Base-by-base conservation (phyloP, 2,329 filamentous ascomycete genomes). In the Xylaria sp. region DNA sequence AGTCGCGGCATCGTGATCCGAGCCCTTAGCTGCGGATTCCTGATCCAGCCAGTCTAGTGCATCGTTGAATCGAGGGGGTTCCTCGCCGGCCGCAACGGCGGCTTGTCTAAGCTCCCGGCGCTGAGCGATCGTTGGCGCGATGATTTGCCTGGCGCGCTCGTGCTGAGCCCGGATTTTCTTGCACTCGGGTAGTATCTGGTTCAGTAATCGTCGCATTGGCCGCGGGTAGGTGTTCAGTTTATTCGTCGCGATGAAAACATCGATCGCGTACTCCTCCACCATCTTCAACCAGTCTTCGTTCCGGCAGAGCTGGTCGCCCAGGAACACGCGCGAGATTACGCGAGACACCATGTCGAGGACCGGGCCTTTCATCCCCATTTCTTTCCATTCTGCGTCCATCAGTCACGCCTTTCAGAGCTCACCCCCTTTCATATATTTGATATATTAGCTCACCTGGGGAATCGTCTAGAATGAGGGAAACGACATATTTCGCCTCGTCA, bases 241-340 rank as follows among this genome's bases (percentile, higher is more conserved):
- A 47, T 67, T 20, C 49, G 68, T 44, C 34, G 67, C 66, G 46
- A 50, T 39, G 60, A 76, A 61, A 44, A 62, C 59, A 46, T 71
- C 61, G 8, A 70, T 48, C 8, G 72, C 69, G 58, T 76, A 78
- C 41, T 70, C 60, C 59, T 73, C 60, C 44, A 71, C 65, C 42
- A 76, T 67, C 0, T 68, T 49, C 11, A 80, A 63, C 77, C 78
- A 81, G 16, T 71, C 67, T 17, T 73, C 61, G 52, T 79, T 67
- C 19, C 73, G 72, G 61, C 74, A 75, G 7, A 78, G 62, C 22
- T 73, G 66, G 2, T 69, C 56, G 4, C 78, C 78, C 2, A 80
- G 59, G 45, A 81, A 80, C 8, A 78, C 68, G 8, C 76, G 70
- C 0, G 77, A 74, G 0, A 78, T 78, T 19, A 82, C 53, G 16